Evolutionary conservation across 495 filamentous ascomycete species (phyloP), one percentile per base, ranked within the genome.

Genomic region (Darksidea phi): DNA sequence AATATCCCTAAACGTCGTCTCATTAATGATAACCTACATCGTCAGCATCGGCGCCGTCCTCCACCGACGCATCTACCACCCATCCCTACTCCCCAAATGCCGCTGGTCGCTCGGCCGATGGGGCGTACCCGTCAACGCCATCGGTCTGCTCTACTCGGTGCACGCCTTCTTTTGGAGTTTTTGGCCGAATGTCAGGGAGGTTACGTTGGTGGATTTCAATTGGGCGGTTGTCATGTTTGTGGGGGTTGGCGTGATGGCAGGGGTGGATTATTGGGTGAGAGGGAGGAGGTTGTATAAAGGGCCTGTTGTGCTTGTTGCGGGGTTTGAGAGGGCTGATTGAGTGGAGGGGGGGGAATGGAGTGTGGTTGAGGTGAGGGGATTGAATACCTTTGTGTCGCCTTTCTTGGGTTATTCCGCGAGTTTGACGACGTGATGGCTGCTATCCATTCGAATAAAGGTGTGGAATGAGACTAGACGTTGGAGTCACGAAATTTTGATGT

Each of bases 1-100:
- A 25, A 73, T 79, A 41, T 82, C 82, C 67, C 66, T 74, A 6
- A 43, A 50, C 37, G 58, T 60, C 26, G 57, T 58, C 48, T 61
- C 67, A 12, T 59, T 73, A 12, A 55, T 73, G 50, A 54, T 56
- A 11, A 58, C 49, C 38, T 70, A 70, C 53, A 36, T 58, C 46
- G 18, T 64, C 56, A 32, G 17, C 55, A 68, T 72, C 60, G 68
- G 70, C 47, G 53, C 43, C n/a, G 59, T 70, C 8, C 64, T 72
- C 0, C 67, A 61, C 47, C 67, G 67, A 8, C 55, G 70, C 21
- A 64, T 68, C 28, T 18, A 47, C 10, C 43, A 60, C 23, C 67
- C 67, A 6, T 58, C 73, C 20, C 61, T 66, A 1, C 59, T 72
- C 3, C 70, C 69, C 8, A 53, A 49, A 5, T 66, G 57, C 32